Conservation (phyloP, 2,329 filamentous ascomycete species). For the Colletotrichum sojae region DNA sequence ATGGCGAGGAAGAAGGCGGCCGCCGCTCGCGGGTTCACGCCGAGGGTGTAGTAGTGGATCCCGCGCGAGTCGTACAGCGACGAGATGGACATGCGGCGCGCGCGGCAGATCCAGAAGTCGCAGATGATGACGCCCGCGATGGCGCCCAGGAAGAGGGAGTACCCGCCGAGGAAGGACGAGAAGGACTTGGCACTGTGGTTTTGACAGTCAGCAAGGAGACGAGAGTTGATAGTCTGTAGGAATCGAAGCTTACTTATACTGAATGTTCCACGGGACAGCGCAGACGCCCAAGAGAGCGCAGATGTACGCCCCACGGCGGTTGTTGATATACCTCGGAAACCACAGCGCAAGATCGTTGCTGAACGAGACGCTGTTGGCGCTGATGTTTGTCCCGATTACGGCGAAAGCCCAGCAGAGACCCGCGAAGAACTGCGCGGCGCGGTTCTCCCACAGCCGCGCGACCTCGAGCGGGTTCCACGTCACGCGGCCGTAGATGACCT, state of each 20-base stretch:
- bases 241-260: constrained; percentile 32
- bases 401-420: constrained; percentile 54
- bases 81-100: constrained; percentile 51
- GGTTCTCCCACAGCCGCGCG: constrained; percentile 45
- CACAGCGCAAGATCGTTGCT: constrained; percentile 68
- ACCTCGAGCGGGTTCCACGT: constrained; percentile 50
- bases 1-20: constrained; percentile 50
- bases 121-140: constrained; percentile 53
- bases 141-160: constrained; percentile 54
- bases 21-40: constrained; percentile 50
- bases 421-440: constrained; percentile 50
- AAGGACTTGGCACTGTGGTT: constrained; percentile 16
- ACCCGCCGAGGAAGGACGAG: constrained; percentile 51
- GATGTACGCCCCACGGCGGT: constrained; percentile 62
- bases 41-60: constrained; percentile 58
- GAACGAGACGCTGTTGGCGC: constrained; percentile 65
- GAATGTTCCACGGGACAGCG: constrained; percentile 42
- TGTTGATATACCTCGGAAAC: constrained; percentile 67
- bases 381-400: constrained; percentile 66
- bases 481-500: constrained; percentile 44
- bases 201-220: constrained; percentile 46
- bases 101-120: constrained; percentile 57
- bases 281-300: constrained; percentile 39
- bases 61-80: constrained; percentile 54
- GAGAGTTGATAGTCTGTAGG: background rate